Evolutionary conservation across 2,329 filamentous ascomycete species (phyloP).

Genomic region (Rhynchosporium agropyri): DNA sequence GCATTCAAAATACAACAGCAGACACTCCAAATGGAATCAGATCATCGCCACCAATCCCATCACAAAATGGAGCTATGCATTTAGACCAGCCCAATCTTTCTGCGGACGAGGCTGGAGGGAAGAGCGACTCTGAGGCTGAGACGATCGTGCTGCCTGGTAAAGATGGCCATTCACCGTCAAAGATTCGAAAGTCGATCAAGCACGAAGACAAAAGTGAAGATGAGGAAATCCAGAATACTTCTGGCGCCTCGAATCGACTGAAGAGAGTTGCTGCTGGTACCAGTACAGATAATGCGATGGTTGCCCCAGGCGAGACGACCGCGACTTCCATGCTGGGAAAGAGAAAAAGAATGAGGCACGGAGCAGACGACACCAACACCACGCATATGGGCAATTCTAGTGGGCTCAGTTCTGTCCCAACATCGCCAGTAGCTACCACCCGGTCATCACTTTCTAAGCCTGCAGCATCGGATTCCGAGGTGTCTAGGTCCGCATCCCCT

Average conservation of each 20-base stretch:
- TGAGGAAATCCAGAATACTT: conserved; percentile 45
- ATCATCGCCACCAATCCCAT: conserved; percentile 40
- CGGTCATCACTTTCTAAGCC: conserved; percentile 41
- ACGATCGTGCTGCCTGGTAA: conserved; percentile 70
- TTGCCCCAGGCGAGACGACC: conserved; percentile 37
- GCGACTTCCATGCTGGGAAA: conserved; percentile 46
- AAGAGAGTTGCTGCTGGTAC: conserved; percentile 11
- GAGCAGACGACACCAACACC: conserved; percentile 33
- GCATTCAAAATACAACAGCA: conserved; percentile 26
- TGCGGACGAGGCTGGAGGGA: conserved; percentile 41
- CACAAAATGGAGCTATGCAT: conserved; percentile 32
- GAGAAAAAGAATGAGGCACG: conserved; percentile 52
- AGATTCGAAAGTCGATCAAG: conserved; percentile 62
- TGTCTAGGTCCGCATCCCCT: conserved; percentile 41
- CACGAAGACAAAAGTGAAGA: conserved; percentile 65
- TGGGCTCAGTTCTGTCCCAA: conserved; percentile 60
- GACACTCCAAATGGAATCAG: conserved; percentile 37
- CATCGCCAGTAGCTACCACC: conserved; percentile 49
- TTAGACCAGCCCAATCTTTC: conserved; percentile 28
- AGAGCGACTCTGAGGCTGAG: conserved; percentile 71
- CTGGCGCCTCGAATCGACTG: conserved; percentile 21
- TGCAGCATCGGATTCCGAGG: conserved; percentile 59
- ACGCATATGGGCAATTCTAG: conserved; percentile 47
- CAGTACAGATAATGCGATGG: conserved; percentile 12
- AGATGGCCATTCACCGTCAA: conserved; percentile 65